Conservation (phyloP, 2,329 filamentous ascomycete genomes). For the Aspergillus pseudoterreus region DNA sequence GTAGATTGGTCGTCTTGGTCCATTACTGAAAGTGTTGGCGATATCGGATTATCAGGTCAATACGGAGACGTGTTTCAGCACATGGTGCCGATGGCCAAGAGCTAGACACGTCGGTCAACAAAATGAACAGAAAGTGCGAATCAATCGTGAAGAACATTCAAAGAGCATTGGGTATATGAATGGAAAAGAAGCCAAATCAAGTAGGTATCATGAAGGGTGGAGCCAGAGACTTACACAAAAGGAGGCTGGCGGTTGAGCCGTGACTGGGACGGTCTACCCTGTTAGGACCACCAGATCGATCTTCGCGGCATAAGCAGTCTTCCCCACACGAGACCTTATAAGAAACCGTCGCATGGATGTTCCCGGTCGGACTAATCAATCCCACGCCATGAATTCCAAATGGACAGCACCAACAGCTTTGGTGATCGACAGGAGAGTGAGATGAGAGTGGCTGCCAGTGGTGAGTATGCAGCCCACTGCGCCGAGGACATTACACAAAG, state of each 20-base stretch:
- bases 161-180: too few relatives aligned
- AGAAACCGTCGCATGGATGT: too few relatives aligned
- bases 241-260: background rate
- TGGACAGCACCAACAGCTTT: background rate
- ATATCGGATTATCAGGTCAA: background rate
- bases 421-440: background rate
- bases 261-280: background rate
- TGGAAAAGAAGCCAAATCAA: background rate
- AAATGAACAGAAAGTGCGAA: background rate
- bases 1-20: constrained; percentile 17
- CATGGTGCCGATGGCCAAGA: background rate
- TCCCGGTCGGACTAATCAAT: background rate
- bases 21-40: background rate
- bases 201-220: background rate
- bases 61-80: constrained; percentile 1
- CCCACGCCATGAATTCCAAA: background rate
- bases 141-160: too few relatives aligned
- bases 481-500: background rate
- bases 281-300: background rate
- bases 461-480: background rate
- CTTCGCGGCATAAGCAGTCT: background rate
- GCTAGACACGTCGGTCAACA: background rate
- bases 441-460: background rate
- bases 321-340: background rate
- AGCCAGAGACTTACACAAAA: background rate